Evolutionary conservation across 179 eudicot genomes (phyloP).

Genomic region (Corrigiola litoralis): DNA sequence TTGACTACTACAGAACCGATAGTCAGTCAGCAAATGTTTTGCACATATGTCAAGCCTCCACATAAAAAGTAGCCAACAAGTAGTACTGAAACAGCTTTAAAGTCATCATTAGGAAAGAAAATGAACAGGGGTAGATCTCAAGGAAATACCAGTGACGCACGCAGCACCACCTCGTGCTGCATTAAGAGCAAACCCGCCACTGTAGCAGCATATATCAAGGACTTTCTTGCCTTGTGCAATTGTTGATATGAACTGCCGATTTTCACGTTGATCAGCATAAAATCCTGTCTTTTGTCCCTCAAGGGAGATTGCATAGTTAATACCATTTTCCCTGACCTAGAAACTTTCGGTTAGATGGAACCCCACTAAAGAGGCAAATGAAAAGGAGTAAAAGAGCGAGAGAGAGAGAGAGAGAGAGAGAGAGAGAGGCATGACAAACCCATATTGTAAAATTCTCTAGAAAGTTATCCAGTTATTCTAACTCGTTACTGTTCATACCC

Average conservation of each 20-base stretch:
- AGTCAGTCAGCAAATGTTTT: neutral
- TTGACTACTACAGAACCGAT: too few relatives aligned
- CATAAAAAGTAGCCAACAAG: neutral
- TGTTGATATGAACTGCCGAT: slow-evolving; percentile 69
- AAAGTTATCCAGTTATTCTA: too few relatives aligned
- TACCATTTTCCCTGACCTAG: slow-evolving; percentile 75
- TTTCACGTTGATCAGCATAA: slow-evolving; percentile 97
- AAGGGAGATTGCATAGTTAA: slow-evolving; percentile 61
- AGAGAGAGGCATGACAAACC: neutral
- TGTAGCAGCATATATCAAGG: slow-evolving; percentile 88
- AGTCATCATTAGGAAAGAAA: neutral
- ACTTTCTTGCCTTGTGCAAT: slow-evolving; percentile 63
- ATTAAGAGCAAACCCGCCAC: slow-evolving; percentile 89
- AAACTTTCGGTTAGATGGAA: neutral
- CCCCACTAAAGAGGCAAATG: neutral
- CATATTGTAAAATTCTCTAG: too few relatives aligned
- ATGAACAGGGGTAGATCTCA: neutral
- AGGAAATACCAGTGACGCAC: slow-evolving; percentile 61
- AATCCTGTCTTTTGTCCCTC: slow-evolving; percentile 96
- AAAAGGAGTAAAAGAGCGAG: neutral
- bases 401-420: too few relatives aligned
- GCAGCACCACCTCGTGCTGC: slow-evolving; percentile 74
- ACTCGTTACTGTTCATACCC: neutral
- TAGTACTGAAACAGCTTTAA: neutral
- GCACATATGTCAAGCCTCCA: neutral